Evolutionary conservation across 148 eudicot genomes (phyloP).

Genomic region (Silene uniflora): DNA sequence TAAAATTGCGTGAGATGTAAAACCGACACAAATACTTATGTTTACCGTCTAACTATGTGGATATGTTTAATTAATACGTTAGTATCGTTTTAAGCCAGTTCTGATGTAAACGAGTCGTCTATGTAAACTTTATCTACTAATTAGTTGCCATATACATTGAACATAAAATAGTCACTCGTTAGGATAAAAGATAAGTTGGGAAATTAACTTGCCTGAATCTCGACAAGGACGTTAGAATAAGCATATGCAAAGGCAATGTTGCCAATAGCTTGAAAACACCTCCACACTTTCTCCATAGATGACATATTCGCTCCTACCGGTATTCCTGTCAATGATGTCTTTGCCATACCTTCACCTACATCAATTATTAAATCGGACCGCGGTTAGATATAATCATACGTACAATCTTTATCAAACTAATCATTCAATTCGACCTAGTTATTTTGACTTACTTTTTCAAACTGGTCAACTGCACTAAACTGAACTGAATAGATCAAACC

Average conservation of each 20-base stretch:
- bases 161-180: too few relatives aligned
- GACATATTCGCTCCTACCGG: conserved; percentile 68
- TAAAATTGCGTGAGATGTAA: too few relatives aligned
- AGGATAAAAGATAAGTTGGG: neutral
- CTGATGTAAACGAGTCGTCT: too few relatives aligned
- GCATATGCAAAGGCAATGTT: conserved; percentile 91
- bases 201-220: conserved; percentile 70
- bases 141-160: too few relatives aligned
- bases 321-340: conserved; percentile 67
- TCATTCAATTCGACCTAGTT: neutral
- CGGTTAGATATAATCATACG: neutral
- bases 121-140: too few relatives aligned
- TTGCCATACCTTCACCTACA: conserved; percentile 39
- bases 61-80: too few relatives aligned
- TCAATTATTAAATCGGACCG: neutral
- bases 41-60: too few relatives aligned
- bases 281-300: conserved; percentile 68
- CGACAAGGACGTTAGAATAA: conserved; percentile 74
- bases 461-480: neutral
- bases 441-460: neutral
- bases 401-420: neutral
- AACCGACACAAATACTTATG: too few relatives aligned
- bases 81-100: too few relatives aligned
- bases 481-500: neutral
- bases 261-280: conserved; percentile 78